Conservation (phyloP, 257 asterid genomes). For the Euphrasia confusa region DNA sequence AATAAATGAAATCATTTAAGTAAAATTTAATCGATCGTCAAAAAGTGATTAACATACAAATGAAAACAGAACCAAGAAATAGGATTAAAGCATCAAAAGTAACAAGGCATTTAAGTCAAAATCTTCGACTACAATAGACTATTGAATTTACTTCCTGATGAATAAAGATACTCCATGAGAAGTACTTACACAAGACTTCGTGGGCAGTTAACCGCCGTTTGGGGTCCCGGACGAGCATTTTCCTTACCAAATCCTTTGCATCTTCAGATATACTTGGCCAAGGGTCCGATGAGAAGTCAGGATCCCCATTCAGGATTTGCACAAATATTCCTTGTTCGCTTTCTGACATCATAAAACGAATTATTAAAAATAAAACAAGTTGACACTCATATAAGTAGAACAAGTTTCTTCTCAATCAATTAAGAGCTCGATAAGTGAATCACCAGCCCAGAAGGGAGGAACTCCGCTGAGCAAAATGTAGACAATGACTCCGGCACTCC, state of each 20-base stretch:
- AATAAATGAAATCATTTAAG: neutral
- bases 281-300: constrained; percentile 83
- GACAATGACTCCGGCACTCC: constrained; percentile 97
- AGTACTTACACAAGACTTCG: constrained; percentile 79
- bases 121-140: too few species aligned
- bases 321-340: constrained; percentile 86
- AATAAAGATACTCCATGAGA: neutral
- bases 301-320: constrained; percentile 90
- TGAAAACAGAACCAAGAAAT: constrained; percentile 1
- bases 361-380: neutral
- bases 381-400: neutral
- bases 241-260: constrained; percentile 87
- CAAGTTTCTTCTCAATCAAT: neutral
- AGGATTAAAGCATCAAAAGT: neutral
- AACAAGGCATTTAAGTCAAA: too few species aligned
- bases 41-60: neutral
- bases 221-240: constrained; percentile 90
- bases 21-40: neutral
- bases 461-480: constrained; percentile 93
- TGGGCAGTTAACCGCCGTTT: constrained; percentile 80
- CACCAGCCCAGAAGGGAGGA: constrained; percentile 98
- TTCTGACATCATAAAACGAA: constrained; percentile 35
- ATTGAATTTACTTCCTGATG: neutral
- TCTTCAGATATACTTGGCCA: constrained; percentile 91
- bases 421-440: constrained; percentile 22